phyloP scores from a whole-genome alignment of 2,329 filamentous ascomycete genomes.

The Aspergillus puulaauensis region DNA sequence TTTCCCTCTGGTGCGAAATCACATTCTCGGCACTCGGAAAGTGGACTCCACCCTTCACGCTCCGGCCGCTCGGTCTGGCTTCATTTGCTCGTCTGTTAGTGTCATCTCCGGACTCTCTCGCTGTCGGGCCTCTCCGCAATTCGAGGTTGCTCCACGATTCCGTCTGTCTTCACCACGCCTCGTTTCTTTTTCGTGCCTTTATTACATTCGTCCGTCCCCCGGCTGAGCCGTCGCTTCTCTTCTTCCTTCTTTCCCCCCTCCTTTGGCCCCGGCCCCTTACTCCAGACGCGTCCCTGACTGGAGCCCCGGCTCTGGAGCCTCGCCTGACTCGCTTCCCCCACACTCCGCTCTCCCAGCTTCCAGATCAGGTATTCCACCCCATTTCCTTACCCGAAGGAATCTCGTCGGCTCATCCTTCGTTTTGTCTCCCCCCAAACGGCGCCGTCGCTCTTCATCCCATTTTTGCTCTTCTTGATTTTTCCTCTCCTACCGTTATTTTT shows the following conservation, averaged over 20 bases:
- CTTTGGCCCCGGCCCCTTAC: constrained; percentile 7
- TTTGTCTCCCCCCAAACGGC: not conserved
- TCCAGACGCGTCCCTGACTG: constrained; percentile 27
- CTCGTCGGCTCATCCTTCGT: too few species aligned
- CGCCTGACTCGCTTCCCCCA: constrained; percentile 28
- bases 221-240: constrained; percentile 13
- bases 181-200: constrained; percentile 7
- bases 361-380: constrained; percentile 9
- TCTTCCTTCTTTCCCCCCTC: constrained; percentile 7
- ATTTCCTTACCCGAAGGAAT: not conserved
- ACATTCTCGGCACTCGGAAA: constrained; percentile 24
- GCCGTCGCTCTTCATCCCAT: not conserved
- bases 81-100: constrained; percentile 7
- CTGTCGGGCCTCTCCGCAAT: constrained; percentile 16
- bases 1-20: not conserved
- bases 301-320: constrained; percentile 28
- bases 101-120: constrained; percentile 8
- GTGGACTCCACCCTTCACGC: constrained; percentile 15
- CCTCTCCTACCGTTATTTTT: not conserved
- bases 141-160: not conserved
- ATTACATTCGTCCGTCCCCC: constrained; percentile 18
- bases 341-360: constrained; percentile 29
- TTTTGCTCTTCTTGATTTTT: not conserved
- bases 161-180: not conserved
- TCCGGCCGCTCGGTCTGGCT: constrained; percentile 20